phyloP scores from a whole-genome alignment of 768 basidiomycete genomes.

The Russula abietina region DNA sequence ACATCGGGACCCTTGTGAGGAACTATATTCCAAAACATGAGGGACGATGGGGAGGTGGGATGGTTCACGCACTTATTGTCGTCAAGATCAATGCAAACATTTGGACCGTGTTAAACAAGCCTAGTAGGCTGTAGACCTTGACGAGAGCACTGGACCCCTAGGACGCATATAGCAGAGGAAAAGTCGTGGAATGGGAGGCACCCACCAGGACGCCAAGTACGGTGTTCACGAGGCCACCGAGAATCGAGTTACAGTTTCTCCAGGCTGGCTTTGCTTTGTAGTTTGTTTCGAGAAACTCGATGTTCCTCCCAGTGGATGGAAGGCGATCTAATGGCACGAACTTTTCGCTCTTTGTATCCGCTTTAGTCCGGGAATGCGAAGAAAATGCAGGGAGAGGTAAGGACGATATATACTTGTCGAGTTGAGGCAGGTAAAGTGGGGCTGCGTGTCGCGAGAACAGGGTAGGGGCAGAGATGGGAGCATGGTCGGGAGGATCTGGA shows the following conservation, averaged over 20 bases:
- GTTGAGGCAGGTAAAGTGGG: constrained; percentile 18
- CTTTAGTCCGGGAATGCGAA: neutral
- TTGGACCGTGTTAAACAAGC: constrained; percentile 61
- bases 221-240: constrained; percentile 42
- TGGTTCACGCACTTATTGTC: constrained; percentile 46
- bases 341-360: constrained; percentile 32
- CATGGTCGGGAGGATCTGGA: constrained; percentile 5
- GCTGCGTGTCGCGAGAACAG: constrained; percentile 20
- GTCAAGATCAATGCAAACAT: constrained; percentile 65
- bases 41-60: neutral
- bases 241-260: constrained; percentile 49
- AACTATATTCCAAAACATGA: constrained; percentile 35
- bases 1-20: constrained; percentile 32
- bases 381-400: constrained; percentile 17
- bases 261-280: constrained; percentile 42
- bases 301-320: constrained; percentile 39
- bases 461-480: constrained; percentile 16
- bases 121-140: constrained; percentile 64
- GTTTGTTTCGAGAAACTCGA: constrained; percentile 60
- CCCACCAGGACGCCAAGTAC: constrained; percentile 53
- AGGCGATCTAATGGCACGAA: constrained; percentile 61
- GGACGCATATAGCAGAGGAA: neutral
- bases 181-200: neutral
- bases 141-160: constrained; percentile 68
- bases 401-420: constrained; percentile 23